Evolutionary conservation across 1,284 basidiomycete genomes (phyloP), one percentile per base, ranked within the genome.

Genomic region (Xerocomus nothofagi): DNA sequence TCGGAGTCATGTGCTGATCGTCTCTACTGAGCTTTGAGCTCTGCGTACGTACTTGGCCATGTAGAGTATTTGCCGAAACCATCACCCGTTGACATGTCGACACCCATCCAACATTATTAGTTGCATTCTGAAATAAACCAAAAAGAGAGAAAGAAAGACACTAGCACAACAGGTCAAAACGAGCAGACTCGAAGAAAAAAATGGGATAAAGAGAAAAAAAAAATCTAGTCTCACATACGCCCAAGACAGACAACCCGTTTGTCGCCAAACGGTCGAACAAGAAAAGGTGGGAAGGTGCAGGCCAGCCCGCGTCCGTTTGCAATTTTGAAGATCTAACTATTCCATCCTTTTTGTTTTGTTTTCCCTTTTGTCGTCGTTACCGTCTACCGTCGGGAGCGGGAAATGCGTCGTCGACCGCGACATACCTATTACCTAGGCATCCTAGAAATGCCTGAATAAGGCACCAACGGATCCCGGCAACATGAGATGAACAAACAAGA

Each of bases 391-490:
- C 6, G 2, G 24, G 26, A 29, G 31, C 7, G 37, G 23, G 33
- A 14, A 20, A 24, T 1, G n/a, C 1, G 29, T 17, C 20, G 18
- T 20, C 36, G 36, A 39, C 39, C 26, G 44, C 27, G n/a, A n/a
- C n/a, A n/a, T n/a, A n/a, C n/a, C n/a, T n/a, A n/a, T n/a, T 47
- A 60, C 55, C 57, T 51, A 60, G 32, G 46, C 61, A 58, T 54
- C 50, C 21, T 37, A 40, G 48, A 48, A 48, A 51, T 62, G 63
- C 54, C 54, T 53, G 54, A 55, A 63, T 44, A 60, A 56, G 58
- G 40, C 50, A 47, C 57, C 49, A 52, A 56, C 50, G 46, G 46
- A 55, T 56, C 47, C 65, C 50, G 33, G 54, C 49, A 32, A 47
- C 48, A 49, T 47, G 52, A 51, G 43, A 52, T 27, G 14, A 39